These are phyloP conservation scores for Sonneratia alba DNA, from an alignment of 345 rosid genomes.

Conservation along the genomic window DNA sequence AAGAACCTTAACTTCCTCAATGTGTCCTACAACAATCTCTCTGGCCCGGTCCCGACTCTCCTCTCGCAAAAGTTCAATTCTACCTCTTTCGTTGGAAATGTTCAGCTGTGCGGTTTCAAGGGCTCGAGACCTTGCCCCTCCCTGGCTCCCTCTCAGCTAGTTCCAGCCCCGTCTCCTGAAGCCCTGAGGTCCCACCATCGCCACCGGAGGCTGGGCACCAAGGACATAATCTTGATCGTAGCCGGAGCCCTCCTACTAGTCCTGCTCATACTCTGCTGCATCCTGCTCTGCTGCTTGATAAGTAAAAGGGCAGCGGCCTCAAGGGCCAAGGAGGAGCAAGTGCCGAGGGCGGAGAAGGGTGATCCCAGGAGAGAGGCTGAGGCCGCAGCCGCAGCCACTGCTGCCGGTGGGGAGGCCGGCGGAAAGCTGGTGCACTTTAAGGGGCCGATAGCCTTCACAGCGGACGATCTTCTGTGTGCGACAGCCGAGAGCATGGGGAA, in stretches of 20 bases:
- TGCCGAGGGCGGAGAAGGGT: slow-evolving; percentile 27
- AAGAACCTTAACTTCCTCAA: slow-evolving; percentile 60
- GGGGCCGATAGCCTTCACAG: slow-evolving; percentile 89
- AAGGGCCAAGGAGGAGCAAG: slow-evolving; percentile 34
- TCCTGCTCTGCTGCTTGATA: slow-evolving; percentile 55
- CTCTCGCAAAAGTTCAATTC: slow-evolving; percentile 74
- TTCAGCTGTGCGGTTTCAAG: slow-evolving; percentile 87
- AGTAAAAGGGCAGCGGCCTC: slow-evolving; percentile 42
- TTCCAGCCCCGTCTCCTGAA: slow-evolving; percentile 24
- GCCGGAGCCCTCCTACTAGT: slow-evolving; percentile 54
- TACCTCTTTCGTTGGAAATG: slow-evolving; percentile 69
- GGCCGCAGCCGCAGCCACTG: slow-evolving; percentile 13
- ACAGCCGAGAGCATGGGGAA: slow-evolving; percentile 99
- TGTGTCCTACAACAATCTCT: slow-evolving; percentile 77
- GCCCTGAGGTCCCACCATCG: slow-evolving; percentile 13
- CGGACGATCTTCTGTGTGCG: slow-evolving; percentile 90
- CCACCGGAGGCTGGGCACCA: slow-evolving; percentile 45
- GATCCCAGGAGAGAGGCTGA: slow-evolving; percentile 35
- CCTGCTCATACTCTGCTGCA: slow-evolving; percentile 54
- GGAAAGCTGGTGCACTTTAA: slow-evolving; percentile 85
- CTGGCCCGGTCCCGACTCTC: slow-evolving; percentile 61
- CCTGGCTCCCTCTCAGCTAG: slow-evolving; percentile 45
- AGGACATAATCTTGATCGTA: slow-evolving; percentile 61
- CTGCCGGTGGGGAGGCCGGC: slow-evolving; percentile 61
- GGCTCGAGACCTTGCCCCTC: slow-evolving; percentile 46